phyloP scores from a whole-genome alignment of 164 flowering plant genomes.

The Akebia trifoliata region DNA sequence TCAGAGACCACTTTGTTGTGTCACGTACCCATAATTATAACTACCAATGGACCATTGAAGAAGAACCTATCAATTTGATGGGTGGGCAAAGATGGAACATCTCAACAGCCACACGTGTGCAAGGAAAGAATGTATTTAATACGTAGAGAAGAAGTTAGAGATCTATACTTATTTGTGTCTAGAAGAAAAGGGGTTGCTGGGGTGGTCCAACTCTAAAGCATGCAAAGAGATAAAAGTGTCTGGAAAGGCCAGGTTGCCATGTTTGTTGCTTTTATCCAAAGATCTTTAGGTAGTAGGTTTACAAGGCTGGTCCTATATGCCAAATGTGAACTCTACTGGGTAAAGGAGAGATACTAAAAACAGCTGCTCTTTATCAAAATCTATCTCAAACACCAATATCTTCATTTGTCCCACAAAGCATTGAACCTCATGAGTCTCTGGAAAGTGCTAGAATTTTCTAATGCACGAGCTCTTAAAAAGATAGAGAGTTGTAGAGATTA shows the following conservation, averaged over 20 bases:
- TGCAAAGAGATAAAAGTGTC: neutral
- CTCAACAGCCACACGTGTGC: neutral
- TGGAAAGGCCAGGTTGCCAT: slow-evolving; percentile 11
- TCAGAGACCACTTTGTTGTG: too few species aligned
- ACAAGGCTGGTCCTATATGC: too few species aligned
- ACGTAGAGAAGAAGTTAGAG: slow-evolving; percentile 6
- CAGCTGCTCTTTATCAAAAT: slow-evolving; percentile 5
- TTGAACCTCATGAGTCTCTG: slow-evolving; percentile 1
- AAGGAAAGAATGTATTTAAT: slow-evolving; percentile 1
- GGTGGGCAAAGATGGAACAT: neutral
- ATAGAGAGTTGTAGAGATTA: too few species aligned
- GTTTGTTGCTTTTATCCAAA: slow-evolving; percentile 15
- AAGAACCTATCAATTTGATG: slow-evolving; percentile 1
- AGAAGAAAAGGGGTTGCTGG: neutral
- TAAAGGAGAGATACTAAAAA: neutral
- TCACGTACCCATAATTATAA: too few species aligned
- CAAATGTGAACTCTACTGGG: slow-evolving; percentile 9
- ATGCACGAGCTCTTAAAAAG: too few species aligned
- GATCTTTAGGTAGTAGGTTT: neutral
- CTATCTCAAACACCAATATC: slow-evolving; percentile 5
- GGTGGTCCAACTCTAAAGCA: slow-evolving; percentile 6
- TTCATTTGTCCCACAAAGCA: slow-evolving; percentile 13
- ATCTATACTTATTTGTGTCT: neutral
- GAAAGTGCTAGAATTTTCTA: too few species aligned
- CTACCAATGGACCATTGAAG: neutral